Base-by-base conservation (phyloP, 192 early-diverging fungal genomes). In the Coemansia sp. region DNA sequence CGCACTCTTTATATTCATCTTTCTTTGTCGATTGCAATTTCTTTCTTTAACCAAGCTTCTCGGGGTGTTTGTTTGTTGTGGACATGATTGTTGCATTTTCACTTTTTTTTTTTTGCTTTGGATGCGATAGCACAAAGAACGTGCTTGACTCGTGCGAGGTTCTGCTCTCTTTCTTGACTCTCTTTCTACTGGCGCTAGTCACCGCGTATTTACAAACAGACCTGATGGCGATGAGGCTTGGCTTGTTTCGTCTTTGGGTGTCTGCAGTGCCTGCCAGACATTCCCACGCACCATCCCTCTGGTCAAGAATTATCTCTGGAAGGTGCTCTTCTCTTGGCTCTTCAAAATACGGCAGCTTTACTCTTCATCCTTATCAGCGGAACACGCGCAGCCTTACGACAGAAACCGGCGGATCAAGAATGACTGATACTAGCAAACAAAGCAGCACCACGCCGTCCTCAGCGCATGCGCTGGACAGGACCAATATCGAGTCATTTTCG, bases 391-490 rank as follows among this genome's bases (percentile, higher is more conserved):
- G 4, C 55, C 7, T 38, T 35, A 57, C n/a, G 15, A 57, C 15
- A 57, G 4, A 15, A 57, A 35, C 33, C 17, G 33, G 10, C 1
- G 35, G 36, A 11, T 13, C 42, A 45, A 13, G 4, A 17, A 45
- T 45, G 42, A 13, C 15, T 5, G 13, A 13, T 17, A 45, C 17
- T 5, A 45, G 4, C 15, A 7, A 40, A 40, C 38, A 40, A 40
- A 5, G 38, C 11, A 17, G 15, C 42, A 17, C 15, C 42, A 17
- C 14, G 17, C 42, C 9, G 15, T 20, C 34, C 20, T 11, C 9
- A 4, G 14, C 72, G 63, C 84, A 87, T 60, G 68, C 71, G 50
- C 74, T 87, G 17, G 84, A 85, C 65, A 74, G 82, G 40, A 45
- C 67, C 17, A 73, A 71, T 25, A 67, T 85, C 29, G 86, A 87